A percentile compares a stretch with the other conserved stretches of the same genome.
Evolutionary conservation across 2,329 filamentous ascomycete genomes (phyloP).

Genomic region (Colletotrichum viniferum): DNA sequence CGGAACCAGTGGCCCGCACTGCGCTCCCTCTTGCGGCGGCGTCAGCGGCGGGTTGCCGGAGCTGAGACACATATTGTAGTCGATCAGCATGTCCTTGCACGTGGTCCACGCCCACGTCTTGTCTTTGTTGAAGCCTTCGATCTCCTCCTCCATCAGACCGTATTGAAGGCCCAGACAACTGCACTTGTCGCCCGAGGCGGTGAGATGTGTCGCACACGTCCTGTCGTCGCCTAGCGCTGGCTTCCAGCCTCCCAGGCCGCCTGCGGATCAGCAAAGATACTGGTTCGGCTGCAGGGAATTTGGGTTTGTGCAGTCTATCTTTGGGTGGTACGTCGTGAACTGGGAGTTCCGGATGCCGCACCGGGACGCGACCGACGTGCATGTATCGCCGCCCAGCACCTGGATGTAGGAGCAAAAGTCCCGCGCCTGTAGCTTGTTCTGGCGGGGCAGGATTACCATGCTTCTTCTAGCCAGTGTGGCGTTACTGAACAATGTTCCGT

Average conservation of each 20-base stretch:
- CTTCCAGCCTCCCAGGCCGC: not conserved
- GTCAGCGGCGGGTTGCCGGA: not conserved
- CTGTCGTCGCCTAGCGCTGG: not conserved
- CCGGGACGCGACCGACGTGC: not conserved
- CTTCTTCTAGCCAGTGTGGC: not conserved
- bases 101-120: conserved; percentile 4
- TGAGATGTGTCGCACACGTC: not conserved
- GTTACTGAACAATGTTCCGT: not conserved
- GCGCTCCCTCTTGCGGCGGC: not conserved
- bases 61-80: conserved; percentile 3
- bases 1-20: conserved; percentile 1
- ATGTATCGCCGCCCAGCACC: not conserved
- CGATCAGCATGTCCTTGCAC: not conserved
- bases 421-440: not conserved
- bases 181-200: not conserved
- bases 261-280: not conserved
- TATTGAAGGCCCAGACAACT: not conserved
- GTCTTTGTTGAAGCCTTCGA: not conserved
- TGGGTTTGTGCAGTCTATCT: too few species aligned
- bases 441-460: not conserved
- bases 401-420: not conserved
- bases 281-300: not conserved
- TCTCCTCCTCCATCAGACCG: not conserved
- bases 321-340: conserved; percentile 1
- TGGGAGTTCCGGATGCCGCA: conserved; percentile 1